Evolutionary conservation across 225 moss, liverwort and hornwort species (phyloP).

Genomic region (Polytrichum commune): DNA sequence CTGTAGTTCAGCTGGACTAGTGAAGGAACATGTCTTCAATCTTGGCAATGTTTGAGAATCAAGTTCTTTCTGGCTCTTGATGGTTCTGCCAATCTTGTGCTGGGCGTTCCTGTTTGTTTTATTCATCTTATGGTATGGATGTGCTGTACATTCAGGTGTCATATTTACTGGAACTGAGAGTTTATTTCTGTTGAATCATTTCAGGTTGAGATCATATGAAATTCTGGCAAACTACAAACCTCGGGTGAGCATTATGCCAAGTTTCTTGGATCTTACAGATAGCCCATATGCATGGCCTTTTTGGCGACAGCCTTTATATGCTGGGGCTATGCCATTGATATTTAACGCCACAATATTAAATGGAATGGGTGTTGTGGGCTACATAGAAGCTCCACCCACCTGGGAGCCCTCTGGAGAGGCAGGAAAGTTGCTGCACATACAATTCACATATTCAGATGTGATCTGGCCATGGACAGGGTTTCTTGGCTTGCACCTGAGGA

Average conservation of each 20-base stretch:
- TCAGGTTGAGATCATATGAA: conserved; percentile 89
- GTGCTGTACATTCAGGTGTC: no score
- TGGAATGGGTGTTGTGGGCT: conserved; percentile 93
- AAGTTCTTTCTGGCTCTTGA: neutral
- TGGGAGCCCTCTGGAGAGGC: conserved; percentile 64
- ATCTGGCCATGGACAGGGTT: conserved; percentile 99
- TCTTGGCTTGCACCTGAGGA: conserved; percentile 78
- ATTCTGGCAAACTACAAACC: conserved; percentile 71
- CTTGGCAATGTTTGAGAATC: no score
- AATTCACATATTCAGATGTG: conserved; percentile 79
- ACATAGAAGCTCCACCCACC: conserved; percentile 58
- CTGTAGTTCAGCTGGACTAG: neutral
- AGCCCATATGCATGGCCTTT: conserved; percentile 93
- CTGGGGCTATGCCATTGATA: conserved; percentile 88
- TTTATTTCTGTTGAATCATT: conserved; percentile 4
- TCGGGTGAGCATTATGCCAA: conserved; percentile 80
- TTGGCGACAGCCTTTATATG: conserved; percentile 86
- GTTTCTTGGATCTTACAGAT: conserved; percentile 71
- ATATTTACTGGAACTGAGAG: no score
- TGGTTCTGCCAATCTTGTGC: neutral
- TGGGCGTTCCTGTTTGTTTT: no score
- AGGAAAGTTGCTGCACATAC: conserved; percentile 66
- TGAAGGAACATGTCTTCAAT: neutral
- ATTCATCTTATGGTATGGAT: no score
- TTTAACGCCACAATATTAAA: conserved; percentile 91